Evolutionary conservation across 257 asterid species (phyloP), one percentile per base, ranked within the genome.

Genomic region (Petrea volubilis): DNA sequence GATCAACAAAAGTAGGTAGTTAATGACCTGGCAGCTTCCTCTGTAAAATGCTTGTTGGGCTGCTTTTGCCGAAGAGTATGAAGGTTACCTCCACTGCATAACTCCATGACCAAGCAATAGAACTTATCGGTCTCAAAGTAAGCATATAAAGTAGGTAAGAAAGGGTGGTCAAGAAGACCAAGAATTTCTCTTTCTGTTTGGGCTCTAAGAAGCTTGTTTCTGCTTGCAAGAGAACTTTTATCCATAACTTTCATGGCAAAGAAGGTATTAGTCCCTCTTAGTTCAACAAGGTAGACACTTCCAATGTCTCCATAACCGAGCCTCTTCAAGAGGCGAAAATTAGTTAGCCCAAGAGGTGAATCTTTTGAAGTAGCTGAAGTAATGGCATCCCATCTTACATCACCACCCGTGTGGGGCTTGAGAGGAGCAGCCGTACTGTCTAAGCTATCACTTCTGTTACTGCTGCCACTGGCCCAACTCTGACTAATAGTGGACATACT

Each of bases 241-340:
- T 93, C 98, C 98, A 93, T 93, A 14, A 93, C 96, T 77, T 93
- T 93, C 98, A 93, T 90, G 27, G 98, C 98, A 73, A 90, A 93
- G 82, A 77, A 93, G 4, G 97, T 18, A 51, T 70, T 78, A 1
- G 89, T 88, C 36, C 93, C 96, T 51, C 93, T 74, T 12, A 93
- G 86, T 67, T 93, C 97, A 29, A 87, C 96, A 31, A 93, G 98
- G 73, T 90, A 93, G 6, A 93, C 98, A 51, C 95, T 93, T 55
- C 98, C 98, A 46, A 93, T 93, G 67, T 93, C 98, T 15, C 98
- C 98, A 67, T 90, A 88, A 0, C 98, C 98, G 9, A 93, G 90
- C 53, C 97, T 72, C 83, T 93, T 93, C 81, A 93, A 70, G 27
- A 93, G 87, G 18, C 92, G 83, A 66, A 93, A 93, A 71, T 90